These are phyloP conservation scores for Cicer pinnatifidum DNA, from an alignment of 306 rosid species.

Conservation along the genomic window DNA sequence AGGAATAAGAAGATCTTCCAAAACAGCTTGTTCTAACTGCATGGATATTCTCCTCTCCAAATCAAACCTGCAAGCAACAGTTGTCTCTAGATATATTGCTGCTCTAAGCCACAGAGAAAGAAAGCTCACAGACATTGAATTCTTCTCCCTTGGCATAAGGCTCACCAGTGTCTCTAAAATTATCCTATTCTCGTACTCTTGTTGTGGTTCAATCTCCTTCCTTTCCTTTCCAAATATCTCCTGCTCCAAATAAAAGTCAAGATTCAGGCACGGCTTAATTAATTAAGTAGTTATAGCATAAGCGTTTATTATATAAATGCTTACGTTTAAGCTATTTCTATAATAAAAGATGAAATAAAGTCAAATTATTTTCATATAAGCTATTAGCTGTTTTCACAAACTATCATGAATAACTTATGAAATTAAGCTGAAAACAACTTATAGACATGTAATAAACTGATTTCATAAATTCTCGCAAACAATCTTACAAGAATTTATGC, in stretches of 20 bases:
- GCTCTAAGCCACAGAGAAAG: conserved; percentile 83
- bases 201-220: conserved; percentile 66
- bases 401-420: no score
- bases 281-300: no score
- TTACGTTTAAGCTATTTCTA: no score
- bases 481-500: no score
- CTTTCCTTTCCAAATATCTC: conserved; percentile 82
- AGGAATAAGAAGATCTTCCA: conserved; percentile 89
- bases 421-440: no score
- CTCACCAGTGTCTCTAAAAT: conserved; percentile 85
- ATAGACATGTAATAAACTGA: no score
- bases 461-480: no score
- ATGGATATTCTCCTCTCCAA: conserved; percentile 82
- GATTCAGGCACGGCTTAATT: background rate
- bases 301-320: no score
- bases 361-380: no score
- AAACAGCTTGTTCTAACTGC: conserved; percentile 76
- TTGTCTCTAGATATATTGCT: conserved; percentile 76
- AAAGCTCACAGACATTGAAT: conserved; percentile 82
- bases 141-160: conserved; percentile 81
- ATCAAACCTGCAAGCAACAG: conserved; percentile 85
- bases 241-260: conserved; percentile 47
- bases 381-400: no score
- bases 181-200: conserved; percentile 83
- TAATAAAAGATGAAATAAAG: no score